Base-by-base conservation (phyloP, 139 green algal genomes). In the Dunaliella primolecta region DNA sequence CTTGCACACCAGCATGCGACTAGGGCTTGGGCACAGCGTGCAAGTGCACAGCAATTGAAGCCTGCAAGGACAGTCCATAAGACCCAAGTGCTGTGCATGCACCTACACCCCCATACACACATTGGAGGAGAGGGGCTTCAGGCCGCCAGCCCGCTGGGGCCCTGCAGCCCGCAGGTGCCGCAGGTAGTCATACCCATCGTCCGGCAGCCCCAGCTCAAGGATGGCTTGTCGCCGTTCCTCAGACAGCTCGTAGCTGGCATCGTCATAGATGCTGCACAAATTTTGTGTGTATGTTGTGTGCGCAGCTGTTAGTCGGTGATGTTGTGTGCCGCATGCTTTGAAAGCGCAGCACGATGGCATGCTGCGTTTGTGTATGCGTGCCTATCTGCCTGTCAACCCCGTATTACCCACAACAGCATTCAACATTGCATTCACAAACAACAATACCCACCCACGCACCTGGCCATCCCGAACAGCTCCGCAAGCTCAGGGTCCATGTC, bases 151-250 rank as follows among this genome's bases (percentile, higher is more conserved):
- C 15, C 46, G 7, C 3, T n/a, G 78, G 21, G 79, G 75, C 55
- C 89, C 90, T 34, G 92, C 75, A 7, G 85, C 89, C 0, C 92
- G 86, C 85, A 98, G 77, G 88, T 99, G 97, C 85, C 88, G 86
- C 71, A 97, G 89, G 88, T 99, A 99, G 87, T 99, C 95, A 86
- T 99, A 99, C 2, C 97, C 97, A 70, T 99, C 97, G 79, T 98
- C 95, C 24, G 96, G 96, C 36, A 99, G 94, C 7, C 97, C 96
- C 36, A 96, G 88, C 78, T 91, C 86, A 35, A 97, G 79, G 21
- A 97, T 89, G 88, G 98, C 94, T 0, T 85, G 85, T 1, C 94
- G 88, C 74, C 88, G 90, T 27, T 87, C 92, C 36, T 94, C 92
- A 2, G 84, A 80, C 78, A 90, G 2, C 75, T 85, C 76, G 7